phyloP scores from a whole-genome alignment of 2,329 filamentous ascomycete species.

The Cordyceps cicadae region DNA sequence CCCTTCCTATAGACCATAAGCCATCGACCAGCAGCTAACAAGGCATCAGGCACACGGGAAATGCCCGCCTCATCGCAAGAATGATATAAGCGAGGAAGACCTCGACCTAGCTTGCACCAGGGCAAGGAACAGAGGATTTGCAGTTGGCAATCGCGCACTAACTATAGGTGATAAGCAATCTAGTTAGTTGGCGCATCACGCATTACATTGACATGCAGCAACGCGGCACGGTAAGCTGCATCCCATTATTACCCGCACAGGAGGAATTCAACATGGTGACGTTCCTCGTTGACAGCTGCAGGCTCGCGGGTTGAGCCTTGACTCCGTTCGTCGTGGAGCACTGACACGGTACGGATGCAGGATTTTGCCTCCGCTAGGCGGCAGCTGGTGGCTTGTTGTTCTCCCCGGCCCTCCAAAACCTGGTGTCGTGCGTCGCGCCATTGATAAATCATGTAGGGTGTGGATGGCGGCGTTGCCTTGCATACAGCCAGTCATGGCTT shows the following conservation, averaged over 20 bases:
- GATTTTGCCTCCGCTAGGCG: background rate
- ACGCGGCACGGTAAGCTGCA: background rate
- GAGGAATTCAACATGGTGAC: background rate
- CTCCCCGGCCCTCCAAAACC: background rate
- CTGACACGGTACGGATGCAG: background rate
- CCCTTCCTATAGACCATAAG: background rate
- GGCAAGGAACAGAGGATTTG: background rate
- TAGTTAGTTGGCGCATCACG: background rate
- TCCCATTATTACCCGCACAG: background rate
- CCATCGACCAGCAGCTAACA: background rate
- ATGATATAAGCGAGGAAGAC: background rate
- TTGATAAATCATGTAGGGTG: background rate
- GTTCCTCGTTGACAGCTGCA: background rate
- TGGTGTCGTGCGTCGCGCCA: conserved; percentile 1
- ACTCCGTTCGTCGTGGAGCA: background rate
- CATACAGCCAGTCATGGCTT: background rate
- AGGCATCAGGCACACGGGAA: background rate
- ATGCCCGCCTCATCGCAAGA: background rate
- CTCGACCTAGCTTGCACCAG: background rate
- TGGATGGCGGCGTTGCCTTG: background rate
- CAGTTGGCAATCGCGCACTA: background rate
- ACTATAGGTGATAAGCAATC: no score
- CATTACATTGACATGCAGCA: background rate
- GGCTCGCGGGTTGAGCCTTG: background rate
- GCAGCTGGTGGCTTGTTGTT: background rate